Conservation (phyloP, 1,284 basidiomycete species). For the Exobasidium cylindrosporum region DNA sequence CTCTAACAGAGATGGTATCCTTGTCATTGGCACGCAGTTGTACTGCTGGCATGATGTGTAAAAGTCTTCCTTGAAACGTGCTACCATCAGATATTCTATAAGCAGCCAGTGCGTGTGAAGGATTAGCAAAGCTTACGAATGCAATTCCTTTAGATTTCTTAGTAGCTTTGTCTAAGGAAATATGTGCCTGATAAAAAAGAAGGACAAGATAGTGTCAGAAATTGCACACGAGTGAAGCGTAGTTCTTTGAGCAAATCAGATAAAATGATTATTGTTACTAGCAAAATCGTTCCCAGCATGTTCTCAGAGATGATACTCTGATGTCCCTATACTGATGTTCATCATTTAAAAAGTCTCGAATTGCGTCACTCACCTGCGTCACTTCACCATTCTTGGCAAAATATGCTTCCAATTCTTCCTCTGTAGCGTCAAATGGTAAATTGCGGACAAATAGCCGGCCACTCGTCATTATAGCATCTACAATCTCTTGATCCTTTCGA, state of each 20-base stretch:
- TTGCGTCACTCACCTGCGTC: constrained; percentile 54
- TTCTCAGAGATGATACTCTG: constrained; percentile 44
- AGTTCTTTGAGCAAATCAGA: constrained; percentile 10
- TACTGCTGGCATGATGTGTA: constrained; percentile 84
- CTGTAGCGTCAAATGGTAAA: constrained; percentile 76
- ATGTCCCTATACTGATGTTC: constrained; percentile 54
- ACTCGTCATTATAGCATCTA: constrained; percentile 68
- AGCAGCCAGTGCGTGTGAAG: constrained; percentile 70
- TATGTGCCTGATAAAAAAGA: constrained; percentile 66
- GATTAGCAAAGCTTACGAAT: constrained; percentile 72
- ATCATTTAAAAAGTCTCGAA: constrained; percentile 26
- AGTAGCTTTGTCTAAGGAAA: constrained; percentile 69
- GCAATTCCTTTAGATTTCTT: constrained; percentile 69
- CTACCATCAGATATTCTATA: constrained; percentile 76
- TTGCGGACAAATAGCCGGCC: constrained; percentile 87
- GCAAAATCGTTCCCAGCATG: constrained; percentile 49
- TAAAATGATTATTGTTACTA: constrained; percentile 40
- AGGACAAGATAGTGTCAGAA: too few relatives aligned
- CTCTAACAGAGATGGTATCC: constrained; percentile 58
- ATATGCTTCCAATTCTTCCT: constrained; percentile 68
- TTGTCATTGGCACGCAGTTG: constrained; percentile 58
- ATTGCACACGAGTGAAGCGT: too few relatives aligned
- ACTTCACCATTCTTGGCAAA: constrained; percentile 73
- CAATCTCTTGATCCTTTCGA: constrained; percentile 51
- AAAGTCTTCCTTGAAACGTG: constrained; percentile 84